These are phyloP conservation scores for Candida nanaspora DNA, from an alignment of 805 yeast genomes.

Conservation along the genomic window DNA sequence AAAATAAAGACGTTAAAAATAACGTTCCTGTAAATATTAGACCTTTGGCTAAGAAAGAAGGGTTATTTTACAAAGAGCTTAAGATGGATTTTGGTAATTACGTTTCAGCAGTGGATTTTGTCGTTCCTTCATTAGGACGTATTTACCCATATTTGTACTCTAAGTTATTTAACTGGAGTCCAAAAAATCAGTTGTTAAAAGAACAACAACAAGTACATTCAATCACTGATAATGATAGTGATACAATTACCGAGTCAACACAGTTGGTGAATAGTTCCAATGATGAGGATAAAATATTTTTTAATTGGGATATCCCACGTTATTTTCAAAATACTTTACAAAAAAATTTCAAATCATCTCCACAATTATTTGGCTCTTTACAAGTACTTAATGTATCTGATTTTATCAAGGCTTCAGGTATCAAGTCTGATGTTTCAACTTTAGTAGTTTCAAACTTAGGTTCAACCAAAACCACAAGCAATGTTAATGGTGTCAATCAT, in stretches of 20 bases:
- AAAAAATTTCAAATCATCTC: not conserved
- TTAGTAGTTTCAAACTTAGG: constrained; percentile 17
- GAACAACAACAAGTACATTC: not conserved
- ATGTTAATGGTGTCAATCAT: too few relatives aligned
- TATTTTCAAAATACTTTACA: constrained; percentile 7
- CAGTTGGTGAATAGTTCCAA: not conserved
- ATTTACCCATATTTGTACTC: not conserved
- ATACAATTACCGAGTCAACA: too few relatives aligned
- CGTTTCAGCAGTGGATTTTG: not conserved
- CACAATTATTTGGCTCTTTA: not conserved
- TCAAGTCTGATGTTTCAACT: constrained; percentile 3
- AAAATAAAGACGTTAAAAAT: constrained; percentile 6
- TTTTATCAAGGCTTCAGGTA: not conserved
- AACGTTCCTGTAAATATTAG: constrained; percentile 15
- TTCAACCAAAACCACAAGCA: not conserved
- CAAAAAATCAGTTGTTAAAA: not conserved
- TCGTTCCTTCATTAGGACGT: not conserved
- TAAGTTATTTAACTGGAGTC: not conserved
- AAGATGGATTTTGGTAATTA: not conserved
- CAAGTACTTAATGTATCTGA: not conserved
- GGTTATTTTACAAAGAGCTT: not conserved
- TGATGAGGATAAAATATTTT: not conserved
- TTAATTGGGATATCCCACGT: constrained; percentile 11
- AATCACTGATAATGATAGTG: not conserved
- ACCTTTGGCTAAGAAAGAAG: not conserved